phyloP scores from a whole-genome alignment of 805 yeast species.

The Lachancea fermentati region DNA sequence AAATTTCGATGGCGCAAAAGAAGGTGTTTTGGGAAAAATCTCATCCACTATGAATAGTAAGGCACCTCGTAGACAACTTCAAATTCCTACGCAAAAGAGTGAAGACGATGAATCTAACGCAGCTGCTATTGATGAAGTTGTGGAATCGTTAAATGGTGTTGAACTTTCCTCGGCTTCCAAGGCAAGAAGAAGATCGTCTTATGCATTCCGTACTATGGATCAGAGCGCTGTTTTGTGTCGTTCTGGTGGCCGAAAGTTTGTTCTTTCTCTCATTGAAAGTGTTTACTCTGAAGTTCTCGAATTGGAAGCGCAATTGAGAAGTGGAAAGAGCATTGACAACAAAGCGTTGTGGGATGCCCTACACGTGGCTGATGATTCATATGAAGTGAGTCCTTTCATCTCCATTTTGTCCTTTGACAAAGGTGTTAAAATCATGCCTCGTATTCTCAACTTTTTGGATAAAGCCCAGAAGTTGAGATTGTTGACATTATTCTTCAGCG shows the following conservation, averaged over 20 bases:
- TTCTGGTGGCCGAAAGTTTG: slow-evolving; percentile 44
- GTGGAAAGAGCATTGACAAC: slow-evolving; percentile 42
- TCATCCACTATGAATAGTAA: slow-evolving; percentile 75
- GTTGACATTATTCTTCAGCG: slow-evolving; percentile 71
- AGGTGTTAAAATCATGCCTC: slow-evolving; percentile 82
- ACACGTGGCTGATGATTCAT: slow-evolving; percentile 56
- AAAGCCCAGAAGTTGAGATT: slow-evolving; percentile 73
- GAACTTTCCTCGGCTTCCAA: slow-evolving; percentile 18
- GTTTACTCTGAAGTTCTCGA: slow-evolving; percentile 72
- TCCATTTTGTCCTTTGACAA: slow-evolving; percentile 79
- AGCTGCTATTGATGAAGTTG: slow-evolving; percentile 26
- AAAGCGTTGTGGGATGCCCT: slow-evolving; percentile 69
- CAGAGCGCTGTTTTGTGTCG: slow-evolving; percentile 32
- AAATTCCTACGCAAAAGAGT: slow-evolving; percentile 37
- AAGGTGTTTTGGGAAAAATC: slow-evolving; percentile 87
- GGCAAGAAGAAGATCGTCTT: slow-evolving; percentile 33
- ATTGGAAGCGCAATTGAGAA: slow-evolving; percentile 70
- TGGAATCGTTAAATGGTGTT: slow-evolving; percentile 29
- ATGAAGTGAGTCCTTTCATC: slow-evolving; percentile 70
- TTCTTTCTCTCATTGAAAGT: slow-evolving; percentile 66
- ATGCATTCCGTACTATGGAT: slow-evolving; percentile 30
- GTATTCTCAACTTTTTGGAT: slow-evolving; percentile 76
- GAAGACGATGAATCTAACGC: slow-evolving; percentile 40
- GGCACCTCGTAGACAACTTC: slow-evolving; percentile 83
- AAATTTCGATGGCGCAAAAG: slow-evolving; percentile 38